These are phyloP conservation scores for Arxiozyma bovina DNA, from an alignment of 1,139 yeast genomes.

Conservation along the genomic window DNA sequence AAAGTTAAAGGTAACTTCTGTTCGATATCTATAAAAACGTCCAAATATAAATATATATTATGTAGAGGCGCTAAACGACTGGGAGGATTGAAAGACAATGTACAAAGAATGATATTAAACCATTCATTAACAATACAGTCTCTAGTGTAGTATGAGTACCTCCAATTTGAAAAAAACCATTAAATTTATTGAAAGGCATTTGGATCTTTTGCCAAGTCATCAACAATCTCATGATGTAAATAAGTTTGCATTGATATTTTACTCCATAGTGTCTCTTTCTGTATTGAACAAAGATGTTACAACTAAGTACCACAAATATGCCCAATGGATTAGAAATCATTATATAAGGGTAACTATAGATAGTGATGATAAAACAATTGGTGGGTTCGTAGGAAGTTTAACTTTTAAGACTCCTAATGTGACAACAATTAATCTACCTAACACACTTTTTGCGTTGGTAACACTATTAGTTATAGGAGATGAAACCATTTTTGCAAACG, in stretches of 20 bases:
- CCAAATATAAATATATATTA: too few relatives aligned
- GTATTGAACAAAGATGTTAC: conserved; percentile 15
- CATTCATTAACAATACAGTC: neutral
- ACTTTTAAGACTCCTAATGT: conserved; percentile 11
- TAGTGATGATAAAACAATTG: conserved; percentile 8
- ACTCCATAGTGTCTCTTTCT: conserved; percentile 20
- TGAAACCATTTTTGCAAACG: conserved; percentile 10
- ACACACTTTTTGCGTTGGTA: conserved; percentile 27
- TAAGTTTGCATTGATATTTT: conserved; percentile 25
- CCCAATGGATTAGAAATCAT: conserved; percentile 19
- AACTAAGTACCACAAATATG: conserved; percentile 10
- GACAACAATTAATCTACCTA: conserved; percentile 22
- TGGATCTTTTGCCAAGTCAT: conserved; percentile 21
- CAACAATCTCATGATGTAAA: conserved; percentile 27
- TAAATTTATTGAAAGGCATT: conserved; percentile 24
- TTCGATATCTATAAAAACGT: too few relatives aligned
- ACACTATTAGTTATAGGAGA: conserved; percentile 15
- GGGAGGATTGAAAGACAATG: neutral
- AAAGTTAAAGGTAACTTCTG: too few relatives aligned
- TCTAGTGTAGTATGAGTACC: neutral
- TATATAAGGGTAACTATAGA: conserved; percentile 6
- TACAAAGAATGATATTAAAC: too few relatives aligned
- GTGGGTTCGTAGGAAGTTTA: conserved; percentile 25
- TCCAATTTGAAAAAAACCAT: conserved; percentile 15
- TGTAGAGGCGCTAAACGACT: neutral